Percentiles rank a stretch among this genome's conserved stretches.
Conservation (phyloP, 225 moss, liverwort and hornwort genomes). For the Sphagnum tenellum region DNA sequence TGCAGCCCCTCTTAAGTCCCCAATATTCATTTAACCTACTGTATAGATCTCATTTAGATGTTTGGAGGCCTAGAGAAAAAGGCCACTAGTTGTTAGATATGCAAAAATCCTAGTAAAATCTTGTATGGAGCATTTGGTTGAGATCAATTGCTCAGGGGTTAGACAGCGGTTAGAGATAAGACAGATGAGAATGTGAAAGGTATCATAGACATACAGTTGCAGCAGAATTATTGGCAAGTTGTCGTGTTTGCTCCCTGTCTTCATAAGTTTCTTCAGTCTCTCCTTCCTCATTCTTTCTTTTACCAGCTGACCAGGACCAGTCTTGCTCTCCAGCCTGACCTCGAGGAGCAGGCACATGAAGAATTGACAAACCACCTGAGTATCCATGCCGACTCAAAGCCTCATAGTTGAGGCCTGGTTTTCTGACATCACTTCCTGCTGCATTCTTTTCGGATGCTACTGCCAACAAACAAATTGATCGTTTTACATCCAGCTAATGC, state of each 20-base stretch:
- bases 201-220: conserved; percentile 59
- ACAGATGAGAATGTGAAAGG: conserved; percentile 18
- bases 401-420: conserved; percentile 53
- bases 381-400: conserved; percentile 80
- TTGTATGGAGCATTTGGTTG: conserved; percentile 79
- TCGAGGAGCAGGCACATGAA: conserved; percentile 72
- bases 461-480: neutral
- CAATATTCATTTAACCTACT: neutral
- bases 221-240: conserved; percentile 42
- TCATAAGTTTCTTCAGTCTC: conserved; percentile 40
- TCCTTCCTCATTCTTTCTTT: conserved; percentile 41
- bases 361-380: conserved; percentile 68
- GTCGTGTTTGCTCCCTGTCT: conserved; percentile 56
- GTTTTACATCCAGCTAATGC: neutral
- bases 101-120: conserved; percentile 41
- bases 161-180: too few species aligned
- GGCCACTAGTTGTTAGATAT: neutral
- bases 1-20: neutral
- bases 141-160: too few species aligned
- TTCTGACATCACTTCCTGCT: conserved; percentile 7
- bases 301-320: conserved; percentile 89
- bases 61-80: neutral
- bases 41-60: neutral
- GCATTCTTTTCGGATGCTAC: conserved; percentile 14
- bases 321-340: conserved; percentile 38